Percentiles rank a stretch among this genome's conserved stretches.
Conservation (phyloP, 164 flowering plant genomes). For the Protea cynaroides region DNA sequence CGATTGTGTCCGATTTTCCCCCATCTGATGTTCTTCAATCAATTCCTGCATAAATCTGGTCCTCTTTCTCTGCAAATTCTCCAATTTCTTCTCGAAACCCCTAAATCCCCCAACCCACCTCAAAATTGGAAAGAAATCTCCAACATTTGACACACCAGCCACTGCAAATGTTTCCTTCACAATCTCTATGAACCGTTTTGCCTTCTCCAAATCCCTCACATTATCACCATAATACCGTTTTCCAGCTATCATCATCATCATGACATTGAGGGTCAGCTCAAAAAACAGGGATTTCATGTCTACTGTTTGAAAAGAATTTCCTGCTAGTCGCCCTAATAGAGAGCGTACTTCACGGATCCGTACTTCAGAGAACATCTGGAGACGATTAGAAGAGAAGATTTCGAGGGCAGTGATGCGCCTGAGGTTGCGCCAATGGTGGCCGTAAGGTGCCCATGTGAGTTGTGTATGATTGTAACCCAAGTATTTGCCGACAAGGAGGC, state of each 20-base stretch:
- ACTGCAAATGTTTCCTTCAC: no score
- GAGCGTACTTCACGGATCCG: slow-evolving; percentile 33
- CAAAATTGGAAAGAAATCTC: slow-evolving; percentile 24
- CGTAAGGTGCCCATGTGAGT: slow-evolving; percentile 35
- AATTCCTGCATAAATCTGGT: slow-evolving; percentile 33
- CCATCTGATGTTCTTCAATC: slow-evolving; percentile 29
- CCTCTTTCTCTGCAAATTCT: slow-evolving; percentile 21
- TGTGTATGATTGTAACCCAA: slow-evolving; percentile 29
- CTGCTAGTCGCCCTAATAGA: slow-evolving; percentile 10
- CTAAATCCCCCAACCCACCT: slow-evolving; percentile 22
- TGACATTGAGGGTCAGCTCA: slow-evolving; percentile 34
- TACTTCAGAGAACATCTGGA: slow-evolving; percentile 10
- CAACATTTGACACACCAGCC: no score
- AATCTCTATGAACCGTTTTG: slow-evolving; percentile 26
- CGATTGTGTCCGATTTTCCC: background rate
- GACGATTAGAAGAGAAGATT: slow-evolving; percentile 31
- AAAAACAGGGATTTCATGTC: slow-evolving; percentile 28
- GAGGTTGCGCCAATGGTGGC: slow-evolving; percentile 48
- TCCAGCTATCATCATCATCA: slow-evolving; percentile 54
- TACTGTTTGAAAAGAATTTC: slow-evolving; percentile 6
- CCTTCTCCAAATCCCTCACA: slow-evolving; percentile 22
- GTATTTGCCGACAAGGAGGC: slow-evolving; percentile 25
- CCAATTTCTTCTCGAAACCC: slow-evolving; percentile 22
- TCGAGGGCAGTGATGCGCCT: slow-evolving; percentile 32
- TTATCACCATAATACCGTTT: slow-evolving; percentile 39